These are phyloP conservation scores for Ophiostoma quercus DNA, from an alignment of 2,329 filamentous ascomycete species.

Conservation along the genomic window DNA sequence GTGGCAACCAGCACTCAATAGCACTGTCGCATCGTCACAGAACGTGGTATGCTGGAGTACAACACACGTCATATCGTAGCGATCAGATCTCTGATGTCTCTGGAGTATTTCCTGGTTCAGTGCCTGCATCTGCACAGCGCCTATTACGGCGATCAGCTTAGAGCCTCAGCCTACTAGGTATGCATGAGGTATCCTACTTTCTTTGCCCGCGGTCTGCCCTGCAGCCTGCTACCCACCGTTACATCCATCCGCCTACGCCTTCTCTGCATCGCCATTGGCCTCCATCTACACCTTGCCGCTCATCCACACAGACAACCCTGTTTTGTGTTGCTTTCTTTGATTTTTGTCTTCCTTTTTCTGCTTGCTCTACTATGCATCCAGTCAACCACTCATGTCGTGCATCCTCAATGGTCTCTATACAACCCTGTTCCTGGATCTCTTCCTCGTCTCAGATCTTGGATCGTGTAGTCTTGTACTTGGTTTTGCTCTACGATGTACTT, in stretches of 20 bases:
- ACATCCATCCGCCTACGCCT: not conserved
- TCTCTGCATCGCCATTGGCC: not conserved
- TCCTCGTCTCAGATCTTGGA: not conserved
- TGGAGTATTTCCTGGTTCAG: not conserved
- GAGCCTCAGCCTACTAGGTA: not conserved
- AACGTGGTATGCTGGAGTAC: not conserved
- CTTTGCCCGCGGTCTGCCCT: not conserved
- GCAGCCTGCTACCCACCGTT: not conserved
- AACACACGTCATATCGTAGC: conserved; percentile 2
- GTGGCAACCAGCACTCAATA: not conserved
- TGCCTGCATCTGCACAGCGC: not conserved
- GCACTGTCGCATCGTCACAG: not conserved
- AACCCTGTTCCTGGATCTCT: conserved; percentile 4
- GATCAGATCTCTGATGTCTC: too few relatives aligned
- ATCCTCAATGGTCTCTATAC: not conserved
- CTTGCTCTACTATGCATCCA: not conserved
- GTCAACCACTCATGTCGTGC: not conserved
- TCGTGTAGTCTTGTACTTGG: not conserved
- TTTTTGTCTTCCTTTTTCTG: not conserved
- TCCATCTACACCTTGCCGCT: not conserved
- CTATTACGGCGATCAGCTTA: not conserved
- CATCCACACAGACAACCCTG: not conserved
- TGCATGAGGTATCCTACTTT: too few relatives aligned
- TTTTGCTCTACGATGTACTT: too few relatives aligned
- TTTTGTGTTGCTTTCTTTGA: not conserved